phyloP scores from a whole-genome alignment of 495 filamentous ascomycete species.

The Corynascus novoguineensis region DNA sequence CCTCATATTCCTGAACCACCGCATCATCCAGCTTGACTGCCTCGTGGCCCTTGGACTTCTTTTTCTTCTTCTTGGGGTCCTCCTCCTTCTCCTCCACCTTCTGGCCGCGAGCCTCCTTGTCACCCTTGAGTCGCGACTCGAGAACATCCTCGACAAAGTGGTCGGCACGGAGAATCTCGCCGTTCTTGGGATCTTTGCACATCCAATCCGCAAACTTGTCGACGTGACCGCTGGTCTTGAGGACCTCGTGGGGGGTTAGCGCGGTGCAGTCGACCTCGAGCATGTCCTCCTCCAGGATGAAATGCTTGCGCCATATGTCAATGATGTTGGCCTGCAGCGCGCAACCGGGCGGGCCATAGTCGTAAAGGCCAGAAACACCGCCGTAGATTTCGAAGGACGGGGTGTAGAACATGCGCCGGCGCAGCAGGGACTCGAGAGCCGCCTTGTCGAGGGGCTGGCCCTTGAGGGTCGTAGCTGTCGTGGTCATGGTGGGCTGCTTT shows the following conservation, averaged over 20 bases:
- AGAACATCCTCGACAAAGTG: slow-evolving; percentile 93
- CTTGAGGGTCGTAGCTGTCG: slow-evolving; percentile 66
- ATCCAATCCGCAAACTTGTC: slow-evolving; percentile 99
- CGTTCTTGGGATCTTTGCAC: slow-evolving; percentile 97
- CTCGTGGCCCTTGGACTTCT: slow-evolving; percentile 52
- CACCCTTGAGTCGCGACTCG: slow-evolving; percentile 72
- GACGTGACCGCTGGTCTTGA: slow-evolving; percentile 95
- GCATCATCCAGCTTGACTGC: slow-evolving; percentile 62
- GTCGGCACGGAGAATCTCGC: slow-evolving; percentile 92
- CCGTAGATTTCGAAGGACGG: slow-evolving; percentile 93
- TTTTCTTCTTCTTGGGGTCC: slow-evolving; percentile 46
- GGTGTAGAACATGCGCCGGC: slow-evolving; percentile 87
- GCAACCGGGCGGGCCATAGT: slow-evolving; percentile 79
- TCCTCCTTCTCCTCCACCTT: slow-evolving; percentile 61
- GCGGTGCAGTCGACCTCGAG: slow-evolving; percentile 82
- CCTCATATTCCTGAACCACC: slow-evolving; percentile 65
- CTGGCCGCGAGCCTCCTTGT: slow-evolving; percentile 70
- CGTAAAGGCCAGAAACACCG: slow-evolving; percentile 78
- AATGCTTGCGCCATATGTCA: slow-evolving; percentile 89
- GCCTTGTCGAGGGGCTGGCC: slow-evolving; percentile 81
- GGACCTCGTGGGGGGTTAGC: slow-evolving; percentile 79
- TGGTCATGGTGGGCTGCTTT: slow-evolving; percentile 43
- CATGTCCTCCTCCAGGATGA: slow-evolving; percentile 83
- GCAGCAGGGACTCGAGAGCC: slow-evolving; percentile 74
- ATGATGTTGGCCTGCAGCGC: slow-evolving; percentile 78